Base-by-base conservation (phyloP, 345 rosid genomes). In the Carallia pectinifolia region DNA sequence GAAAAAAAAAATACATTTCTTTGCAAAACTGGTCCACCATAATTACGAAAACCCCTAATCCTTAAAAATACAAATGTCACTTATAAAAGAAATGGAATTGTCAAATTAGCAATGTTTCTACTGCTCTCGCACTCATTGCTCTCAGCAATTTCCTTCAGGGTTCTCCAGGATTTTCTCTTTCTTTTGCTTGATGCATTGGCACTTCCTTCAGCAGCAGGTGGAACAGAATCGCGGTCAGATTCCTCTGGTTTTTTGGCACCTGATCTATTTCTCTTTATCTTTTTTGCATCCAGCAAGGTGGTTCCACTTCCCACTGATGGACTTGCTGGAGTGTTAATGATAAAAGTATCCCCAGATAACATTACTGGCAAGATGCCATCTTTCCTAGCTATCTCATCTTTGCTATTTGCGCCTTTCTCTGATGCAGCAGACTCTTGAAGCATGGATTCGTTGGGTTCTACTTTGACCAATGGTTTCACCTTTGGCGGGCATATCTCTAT, bases 161-260 rank as follows among this genome's bases (percentile, higher is more conserved):
- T 84, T 29, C 69, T 81, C 91, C 91, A 81, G 13, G 84, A 67
- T 62, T 84, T 88, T 81, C 79, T 83, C 81, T 64, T 86, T 78
- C 78, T 74, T 53, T 81, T 87, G 64, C 76, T 78, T 9, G 85
- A 86, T 19, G 72, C 73, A 40, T 59, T 23, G 18, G 33, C 70
- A 70, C 76, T 50, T 39, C 71, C 78, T 62, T 67, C 80, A 4
- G 66, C 65, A 62, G 55, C 61, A 3, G 64, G 39, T 23, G 61
- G 16, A 44, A 67, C 67, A 0, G 72, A 76, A 10, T 38, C 39
- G 65, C 72, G 74, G 59, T 68, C 85, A 6, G 65, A 58, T 71
- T 80, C 85, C 37, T 68, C 79, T 16, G 71, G 71, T 58, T 62
- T 82, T 63, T 84, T 81, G 7, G 81, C 34, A 31, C 74, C 76